Evolutionary conservation across 2,329 filamentous ascomycete genomes (phyloP), one percentile per base, ranked within the genome.

Genomic region (Exophiala aquamarina): DNA sequence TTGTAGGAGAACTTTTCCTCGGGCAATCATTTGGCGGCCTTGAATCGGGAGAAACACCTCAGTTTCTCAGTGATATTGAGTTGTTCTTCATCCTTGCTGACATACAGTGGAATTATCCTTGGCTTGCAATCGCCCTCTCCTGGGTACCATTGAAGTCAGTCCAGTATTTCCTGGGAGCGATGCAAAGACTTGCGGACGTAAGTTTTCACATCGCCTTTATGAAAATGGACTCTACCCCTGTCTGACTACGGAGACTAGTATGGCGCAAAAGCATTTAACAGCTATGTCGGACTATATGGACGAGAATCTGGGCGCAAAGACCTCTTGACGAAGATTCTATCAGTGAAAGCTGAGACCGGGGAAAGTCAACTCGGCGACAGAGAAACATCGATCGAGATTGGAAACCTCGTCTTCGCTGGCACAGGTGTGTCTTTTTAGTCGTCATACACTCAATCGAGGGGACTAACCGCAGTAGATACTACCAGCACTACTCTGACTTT

Each of bases 401-500:
- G 41, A 6, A 50, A 50, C 31, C 35, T 53, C 10, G 20, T 53
- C 9, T 53, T 49, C 31, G 50, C 41, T 0, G 50, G 50, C 13
- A 53, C 46, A 31, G 50, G 50, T 53, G 44, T 11, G 41, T 11
- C 23, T 26, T n/a, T 11, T 26, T 11, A 26, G 23, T 11, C 23
- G 23, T 26, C 23, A 26, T 11, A 26, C 11, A 26, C 23, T 26
- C 23, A n/a, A 13, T 19, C 15, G 28, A 29, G 10, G 26, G 33
- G 29, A 15, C 39, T 20, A 43, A 17, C 11, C n/a, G 4, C 14
- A 14, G 13, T 13, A 38, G 71, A 74, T 49, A 74, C 70, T 4
- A 70, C 68, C 1, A 61, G 68, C 14, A 62, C 64, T 1, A 65
- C 68, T 0, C 41, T 62, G 34, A 58, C 57, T 13, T 61, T 52